Percentiles rank a stretch among this genome's conserved stretches.
These are phyloP conservation scores for Vitis riparia DNA, from an alignment of 164 flowering plant species.

Conservation along the genomic window DNA sequence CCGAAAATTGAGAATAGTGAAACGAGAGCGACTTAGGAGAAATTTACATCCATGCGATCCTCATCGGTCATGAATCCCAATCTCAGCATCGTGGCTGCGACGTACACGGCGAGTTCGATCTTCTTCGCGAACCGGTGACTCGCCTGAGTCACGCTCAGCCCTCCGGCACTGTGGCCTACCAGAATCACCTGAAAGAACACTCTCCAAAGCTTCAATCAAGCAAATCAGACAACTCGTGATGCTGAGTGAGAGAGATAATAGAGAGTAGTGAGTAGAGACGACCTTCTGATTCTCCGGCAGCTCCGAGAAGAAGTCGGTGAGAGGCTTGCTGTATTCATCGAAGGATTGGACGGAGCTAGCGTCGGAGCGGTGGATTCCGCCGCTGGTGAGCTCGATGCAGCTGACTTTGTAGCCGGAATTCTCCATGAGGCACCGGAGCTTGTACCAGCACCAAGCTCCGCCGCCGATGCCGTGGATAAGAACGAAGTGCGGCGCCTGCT, in stretches of 20 bases:
- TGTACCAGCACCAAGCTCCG: slow-evolving; percentile 97
- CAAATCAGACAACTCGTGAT: background rate
- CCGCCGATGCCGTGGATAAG: slow-evolving; percentile 70
- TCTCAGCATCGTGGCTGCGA: slow-evolving; percentile 80
- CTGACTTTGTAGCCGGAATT: slow-evolving; percentile 62
- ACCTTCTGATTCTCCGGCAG: slow-evolving; percentile 61
- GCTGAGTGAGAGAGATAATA: background rate
- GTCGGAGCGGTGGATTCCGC: slow-evolving; percentile 52
- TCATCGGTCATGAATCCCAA: slow-evolving; percentile 45
- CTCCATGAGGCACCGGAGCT: slow-evolving; percentile 59
- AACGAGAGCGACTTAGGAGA: background rate
- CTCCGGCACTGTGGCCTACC: slow-evolving; percentile 98
- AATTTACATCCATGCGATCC: slow-evolving; percentile 57
- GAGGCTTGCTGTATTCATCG: slow-evolving; percentile 68
- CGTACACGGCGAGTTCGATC: slow-evolving; percentile 57
- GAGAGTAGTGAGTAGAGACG: background rate
- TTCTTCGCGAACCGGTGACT: slow-evolving; percentile 52
- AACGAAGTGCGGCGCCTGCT: slow-evolving; percentile 49
- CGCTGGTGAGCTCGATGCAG: slow-evolving; percentile 63
- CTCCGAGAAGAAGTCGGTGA: slow-evolving; percentile 50
- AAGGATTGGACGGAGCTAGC: slow-evolving; percentile 46
- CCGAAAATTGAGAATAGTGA: too few relatives aligned
- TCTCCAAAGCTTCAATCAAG: background rate
- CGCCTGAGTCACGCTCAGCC: slow-evolving; percentile 68
- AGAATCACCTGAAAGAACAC: slow-evolving; percentile 54